Conservation (phyloP, 768 basidiomycete genomes). For the Amanita rubescens region DNA sequence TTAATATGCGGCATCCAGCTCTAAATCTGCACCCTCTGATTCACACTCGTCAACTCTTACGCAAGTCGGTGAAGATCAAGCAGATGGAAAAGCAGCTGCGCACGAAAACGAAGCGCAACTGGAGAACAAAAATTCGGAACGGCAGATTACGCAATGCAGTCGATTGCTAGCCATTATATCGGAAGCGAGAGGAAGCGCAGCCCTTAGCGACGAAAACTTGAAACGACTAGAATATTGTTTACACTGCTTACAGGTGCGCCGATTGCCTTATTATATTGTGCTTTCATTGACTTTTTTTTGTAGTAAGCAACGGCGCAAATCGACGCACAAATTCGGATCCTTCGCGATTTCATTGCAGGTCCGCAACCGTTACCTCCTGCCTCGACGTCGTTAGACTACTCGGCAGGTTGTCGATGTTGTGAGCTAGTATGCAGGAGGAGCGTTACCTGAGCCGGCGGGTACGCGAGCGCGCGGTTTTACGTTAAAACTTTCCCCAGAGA, state of each 20-base stretch:
- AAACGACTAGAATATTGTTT: constrained; percentile 77
- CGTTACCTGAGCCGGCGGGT: constrained; percentile 80
- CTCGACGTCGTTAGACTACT: constrained; percentile 73
- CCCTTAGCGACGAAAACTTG: constrained; percentile 89
- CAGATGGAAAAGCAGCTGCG: background rate
- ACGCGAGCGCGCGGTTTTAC: constrained; percentile 75
- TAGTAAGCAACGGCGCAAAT: constrained; percentile 86
- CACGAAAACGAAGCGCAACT: constrained; percentile 2
- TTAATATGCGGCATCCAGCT: constrained; percentile 9
- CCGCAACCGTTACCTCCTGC: constrained; percentile 43
- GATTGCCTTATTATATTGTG: background rate
- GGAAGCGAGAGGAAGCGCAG: constrained; percentile 85
- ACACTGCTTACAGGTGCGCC: constrained; percentile 76
- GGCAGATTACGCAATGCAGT: constrained; percentile 61
- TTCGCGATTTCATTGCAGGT: constrained; percentile 77
- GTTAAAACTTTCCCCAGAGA: constrained; percentile 68
- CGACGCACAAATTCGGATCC: constrained; percentile 76
- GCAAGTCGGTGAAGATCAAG: constrained; percentile 11
- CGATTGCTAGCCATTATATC: constrained; percentile 83
- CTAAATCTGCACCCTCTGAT: constrained; percentile 20
- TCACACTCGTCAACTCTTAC: constrained; percentile 21
- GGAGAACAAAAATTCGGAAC: constrained; percentile 22
- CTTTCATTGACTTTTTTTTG: constrained; percentile 3
- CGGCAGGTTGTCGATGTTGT: constrained; percentile 86
- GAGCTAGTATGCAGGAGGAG: constrained; percentile 76